Conservation (phyloP, 306 rosid genomes). For the Cyamopsis tetragonoloba region DNA sequence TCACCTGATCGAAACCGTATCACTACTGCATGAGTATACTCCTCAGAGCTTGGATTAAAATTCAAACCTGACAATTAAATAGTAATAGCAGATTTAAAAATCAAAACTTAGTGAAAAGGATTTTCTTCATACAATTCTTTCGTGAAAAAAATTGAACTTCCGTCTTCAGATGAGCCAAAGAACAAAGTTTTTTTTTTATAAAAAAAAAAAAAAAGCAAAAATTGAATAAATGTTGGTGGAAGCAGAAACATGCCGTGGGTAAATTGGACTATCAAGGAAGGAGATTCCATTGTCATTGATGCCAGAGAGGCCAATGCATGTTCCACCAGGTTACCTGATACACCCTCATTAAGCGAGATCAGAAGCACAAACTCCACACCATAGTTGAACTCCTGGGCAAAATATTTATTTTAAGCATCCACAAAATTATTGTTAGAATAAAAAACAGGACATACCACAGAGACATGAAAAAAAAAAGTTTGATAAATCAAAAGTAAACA, state of each 20-base stretch:
- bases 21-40: slow-evolving; percentile 68
- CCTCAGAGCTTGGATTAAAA: slow-evolving; percentile 56
- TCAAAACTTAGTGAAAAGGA: not conserved
- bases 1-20: slow-evolving; percentile 84
- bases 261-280: slow-evolving; percentile 80
- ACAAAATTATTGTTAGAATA: not conserved
- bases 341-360: slow-evolving; percentile 52
- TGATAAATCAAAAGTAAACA: not conserved
- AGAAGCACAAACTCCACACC: slow-evolving; percentile 85
- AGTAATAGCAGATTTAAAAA: not conserved
- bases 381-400: slow-evolving; percentile 69
- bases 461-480: not conserved
- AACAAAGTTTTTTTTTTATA: slow-evolving; percentile 5
- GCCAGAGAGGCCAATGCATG: slow-evolving; percentile 62
- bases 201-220: slow-evolving; percentile 14
- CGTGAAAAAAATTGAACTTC: not conserved
- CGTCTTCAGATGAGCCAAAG: not conserved
- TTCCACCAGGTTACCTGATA: slow-evolving; percentile 36
- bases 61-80: slow-evolving; percentile 56
- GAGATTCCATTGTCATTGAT: slow-evolving; percentile 44
- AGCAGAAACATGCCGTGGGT: slow-evolving; percentile 55
- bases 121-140: slow-evolving; percentile 7
- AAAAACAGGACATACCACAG: not conserved
- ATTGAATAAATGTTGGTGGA: slow-evolving; percentile 10
- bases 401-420: slow-evolving; percentile 19